A percentile compares a stretch with the other conserved stretches of the same genome.
Evolutionary conservation across 768 basidiomycete species (phyloP).

Genomic region (Nidularia sp.): DNA sequence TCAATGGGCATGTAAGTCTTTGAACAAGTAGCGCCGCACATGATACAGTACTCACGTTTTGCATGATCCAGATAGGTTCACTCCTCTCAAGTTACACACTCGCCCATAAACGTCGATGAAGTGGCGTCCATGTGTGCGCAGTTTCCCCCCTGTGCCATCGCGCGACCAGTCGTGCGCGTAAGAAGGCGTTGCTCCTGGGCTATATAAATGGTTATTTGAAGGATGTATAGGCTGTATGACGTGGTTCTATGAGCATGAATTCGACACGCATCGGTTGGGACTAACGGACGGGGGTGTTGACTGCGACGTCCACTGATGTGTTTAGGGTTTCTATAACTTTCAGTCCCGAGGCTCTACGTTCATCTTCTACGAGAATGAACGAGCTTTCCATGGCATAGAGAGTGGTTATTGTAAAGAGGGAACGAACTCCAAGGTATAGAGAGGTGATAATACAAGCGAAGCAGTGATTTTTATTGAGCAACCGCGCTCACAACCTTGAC

Average conservation of each 20-base stretch:
- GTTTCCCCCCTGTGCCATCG: conserved; percentile 46
- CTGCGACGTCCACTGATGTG: neutral
- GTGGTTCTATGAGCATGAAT: neutral
- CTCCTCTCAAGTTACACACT: conserved; percentile 78
- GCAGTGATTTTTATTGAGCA: too few relatives aligned
- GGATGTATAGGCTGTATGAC: conserved; percentile 30
- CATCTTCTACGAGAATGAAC: conserved; percentile 40
- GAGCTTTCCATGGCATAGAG: conserved; percentile 41
- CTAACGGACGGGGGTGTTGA: neutral
- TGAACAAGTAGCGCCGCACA: neutral
- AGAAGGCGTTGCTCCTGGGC: conserved; percentile 40
- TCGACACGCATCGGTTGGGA: too few relatives aligned
- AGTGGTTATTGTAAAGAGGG: conserved; percentile 12
- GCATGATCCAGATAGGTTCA: conserved; percentile 78
- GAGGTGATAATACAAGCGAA: neutral
- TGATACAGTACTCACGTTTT: conserved; percentile 60
- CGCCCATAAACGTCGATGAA: conserved; percentile 80
- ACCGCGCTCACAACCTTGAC: too few relatives aligned
- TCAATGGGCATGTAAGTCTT: neutral
- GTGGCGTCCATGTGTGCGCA: conserved; percentile 68
- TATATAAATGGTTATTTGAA: conserved; percentile 39
- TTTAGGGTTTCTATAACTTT: neutral
- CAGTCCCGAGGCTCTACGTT: conserved; percentile 1
- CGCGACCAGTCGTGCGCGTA: conserved; percentile 76
- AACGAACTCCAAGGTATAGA: neutral